phyloP scores from a whole-genome alignment of 148 eudicot genomes.

The Spergularia marina region DNA sequence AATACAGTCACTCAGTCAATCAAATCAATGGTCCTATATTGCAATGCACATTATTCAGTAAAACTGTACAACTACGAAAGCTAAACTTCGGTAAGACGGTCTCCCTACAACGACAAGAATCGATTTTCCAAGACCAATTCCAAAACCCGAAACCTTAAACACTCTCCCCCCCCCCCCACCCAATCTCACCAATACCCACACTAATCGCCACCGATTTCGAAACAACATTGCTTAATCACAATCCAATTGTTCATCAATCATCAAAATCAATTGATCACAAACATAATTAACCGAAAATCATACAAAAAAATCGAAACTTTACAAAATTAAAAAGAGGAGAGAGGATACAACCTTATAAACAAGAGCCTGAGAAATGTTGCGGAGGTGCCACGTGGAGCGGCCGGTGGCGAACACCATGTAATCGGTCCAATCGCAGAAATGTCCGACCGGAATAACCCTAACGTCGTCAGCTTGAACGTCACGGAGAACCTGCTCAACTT shows the following conservation, averaged over 20 bases:
- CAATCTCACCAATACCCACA: too few species aligned
- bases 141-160: too few species aligned
- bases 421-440: conserved; percentile 63
- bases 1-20: too few species aligned
- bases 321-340: neutral
- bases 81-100: too few species aligned
- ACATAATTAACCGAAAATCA: conserved; percentile 5
- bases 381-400: conserved; percentile 85
- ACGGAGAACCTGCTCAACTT: conserved; percentile 61
- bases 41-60: too few species aligned
- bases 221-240: neutral
- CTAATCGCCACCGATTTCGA: too few species aligned
- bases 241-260: neutral
- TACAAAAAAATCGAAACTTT: neutral
- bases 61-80: too few species aligned
- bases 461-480: conserved; percentile 81
- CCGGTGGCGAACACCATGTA: conserved; percentile 90
- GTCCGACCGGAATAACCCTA: conserved; percentile 51
- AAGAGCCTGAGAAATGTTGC: conserved; percentile 81
- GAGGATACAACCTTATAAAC: conserved; percentile 53
- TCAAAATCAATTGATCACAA: neutral
- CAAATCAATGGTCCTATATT: too few species aligned
- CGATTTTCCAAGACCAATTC: too few species aligned
- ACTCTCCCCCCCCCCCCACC: too few species aligned
- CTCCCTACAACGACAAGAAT: too few species aligned